Evolutionary conservation across 495 filamentous ascomycete species (phyloP), one percentile per base, ranked within the genome.

Genomic region (Aspergillus conjunctus): DNA sequence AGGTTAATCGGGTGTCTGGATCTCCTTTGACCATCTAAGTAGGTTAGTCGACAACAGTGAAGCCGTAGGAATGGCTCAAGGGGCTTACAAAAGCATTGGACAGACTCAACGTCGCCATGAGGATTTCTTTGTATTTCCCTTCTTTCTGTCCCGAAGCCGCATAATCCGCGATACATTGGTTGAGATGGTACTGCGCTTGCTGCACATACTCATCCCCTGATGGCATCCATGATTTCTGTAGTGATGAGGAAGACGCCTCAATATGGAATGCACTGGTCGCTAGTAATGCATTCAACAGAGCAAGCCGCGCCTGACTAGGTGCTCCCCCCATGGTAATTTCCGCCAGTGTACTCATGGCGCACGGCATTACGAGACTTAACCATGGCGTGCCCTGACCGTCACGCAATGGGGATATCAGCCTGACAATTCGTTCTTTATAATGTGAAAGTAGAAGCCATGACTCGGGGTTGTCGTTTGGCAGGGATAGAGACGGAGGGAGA

Each of bases 41-140:
- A 4, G 18, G 43, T 46, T 46, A 18, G 18, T 46, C n/a, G n/a
- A n/a, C n/a, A n/a, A n/a, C n/a, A n/a, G n/a, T n/a, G n/a, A 46
- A n/a, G 3, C 17, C 9, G 43, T 8, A 46, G 18, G 15, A 46
- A 46, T 17, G 18, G 15, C 0, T n/a, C 9, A 20, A 34, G 5
- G 30, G 32, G 31, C 15, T 45, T 54, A 31, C 18, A 58, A 43
- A n/a, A 59, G 33, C 55, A 54, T 66, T 31, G 56, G 59, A 12
- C 5, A 46, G 18, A 46, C 43, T 46, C 8, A 66, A 33, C 0
- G 58, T 18, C 1, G 55, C 56, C 45, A 66, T 57, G 0, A 66
- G 51, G 7, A 62, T 21, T 22, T 66, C 64, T 56, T 66, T 66
- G 17, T 66, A 66, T 54, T 62, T 60, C 5, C 49, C 51, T 22